A percentile compares a stretch with the other conserved stretches of the same genome.
Evolutionary conservation across 2,329 filamentous ascomycete genomes (phyloP).

Genomic region (Botryotinia calthae): DNA sequence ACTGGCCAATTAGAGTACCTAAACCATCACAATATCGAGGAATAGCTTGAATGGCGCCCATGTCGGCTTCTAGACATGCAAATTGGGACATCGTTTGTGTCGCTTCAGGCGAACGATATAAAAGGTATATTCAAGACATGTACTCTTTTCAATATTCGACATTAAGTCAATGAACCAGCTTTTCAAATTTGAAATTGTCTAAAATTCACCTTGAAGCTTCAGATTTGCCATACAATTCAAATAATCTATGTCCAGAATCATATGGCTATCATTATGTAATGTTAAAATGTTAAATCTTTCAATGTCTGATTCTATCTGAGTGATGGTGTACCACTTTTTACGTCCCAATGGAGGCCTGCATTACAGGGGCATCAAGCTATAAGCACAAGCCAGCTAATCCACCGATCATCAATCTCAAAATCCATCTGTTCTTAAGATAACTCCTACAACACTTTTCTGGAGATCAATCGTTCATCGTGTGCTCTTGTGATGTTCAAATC

Average conservation of each 20-base stretch:
- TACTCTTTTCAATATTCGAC: not conserved
- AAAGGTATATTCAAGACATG: not conserved
- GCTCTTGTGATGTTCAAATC: not conserved
- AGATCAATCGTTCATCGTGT: not conserved
- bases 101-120: not conserved
- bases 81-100: not conserved
- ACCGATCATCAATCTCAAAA: slow-evolving; percentile 26
- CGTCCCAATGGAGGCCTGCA: not conserved
- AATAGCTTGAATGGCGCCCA: not conserved
- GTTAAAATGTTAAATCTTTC: not conserved
- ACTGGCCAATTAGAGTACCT: not conserved
- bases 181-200: not conserved
- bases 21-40: not conserved
- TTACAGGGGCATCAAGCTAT: slow-evolving; percentile 4
- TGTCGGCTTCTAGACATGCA: not conserved
- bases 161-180: not conserved
- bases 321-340: not conserved
- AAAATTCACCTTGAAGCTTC: not conserved
- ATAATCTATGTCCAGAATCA: not conserved
- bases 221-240: no score
- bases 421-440: not conserved
- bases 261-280: not conserved
- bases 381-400: slow-evolving; percentile 34
- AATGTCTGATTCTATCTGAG: not conserved
- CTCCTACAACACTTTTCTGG: not conserved